Base-by-base conservation (phyloP, 192 early-diverging fungal species). In the Coemansia aciculifera region DNA sequence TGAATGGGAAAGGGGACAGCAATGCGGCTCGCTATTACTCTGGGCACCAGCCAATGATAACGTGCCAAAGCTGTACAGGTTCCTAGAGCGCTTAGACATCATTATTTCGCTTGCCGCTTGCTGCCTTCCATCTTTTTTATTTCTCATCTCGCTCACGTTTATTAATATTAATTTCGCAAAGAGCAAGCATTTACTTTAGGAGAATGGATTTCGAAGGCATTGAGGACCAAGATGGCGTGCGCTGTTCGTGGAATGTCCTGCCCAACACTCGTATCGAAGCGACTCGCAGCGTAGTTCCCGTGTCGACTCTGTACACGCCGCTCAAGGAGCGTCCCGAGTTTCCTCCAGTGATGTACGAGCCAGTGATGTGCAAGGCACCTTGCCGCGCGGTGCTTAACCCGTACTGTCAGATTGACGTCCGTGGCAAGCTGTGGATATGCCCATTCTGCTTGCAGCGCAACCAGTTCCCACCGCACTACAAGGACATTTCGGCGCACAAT, bases 361-460 rank as follows among this genome's bases (percentile, higher is more conserved):
- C 97, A n/a, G 93, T 99, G 32, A 93, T 92, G 62, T 99, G 97
- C 86, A 95, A 94, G 75, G 87, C 92, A 62, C 92, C 94, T 10
- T 99, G 97, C 75, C 86, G 94, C 29, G 97, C 94, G 27, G 92
- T 99, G 66, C 87, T 99, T 46, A 99, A 98, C 74, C 97, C 97
- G 60, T 97, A 95, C 85, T 98, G 97, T 76, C 95, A 98, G 85
- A 94, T 98, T 69, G 97, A 99, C 80, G 89, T 96, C 21, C 94
- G 94, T 38, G 92, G 89, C 11, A 95, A 95, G 79, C 85, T 98
- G 32, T 99, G 97, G 97, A 95, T 97, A 65, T 99, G 97, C 71
- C 94, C 98, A n/a, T 96, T 99, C 80, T 98, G 98, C 72, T 79
- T 97, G 74, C 92, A 94, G 73, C 90, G 98, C 44, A 99, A 98